Percentiles rank a stretch among this genome's conserved stretches.
These are phyloP conservation scores for Saccharomyces hybrid DNA, from an alignment of 1,139 yeast species.

Conservation along the genomic window DNA sequence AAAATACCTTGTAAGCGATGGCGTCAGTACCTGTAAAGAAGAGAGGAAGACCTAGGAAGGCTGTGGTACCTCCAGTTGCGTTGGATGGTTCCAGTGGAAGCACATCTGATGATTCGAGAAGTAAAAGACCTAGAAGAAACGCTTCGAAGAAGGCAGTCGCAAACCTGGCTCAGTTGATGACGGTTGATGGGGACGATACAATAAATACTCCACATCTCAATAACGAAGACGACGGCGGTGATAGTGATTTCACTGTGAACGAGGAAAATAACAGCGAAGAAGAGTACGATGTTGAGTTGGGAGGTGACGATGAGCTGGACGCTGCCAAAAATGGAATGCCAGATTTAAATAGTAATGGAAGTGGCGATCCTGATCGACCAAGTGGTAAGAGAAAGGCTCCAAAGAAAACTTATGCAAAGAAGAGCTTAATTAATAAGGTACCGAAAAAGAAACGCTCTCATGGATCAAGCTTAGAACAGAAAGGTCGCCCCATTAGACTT, in stretches of 20 bases:
- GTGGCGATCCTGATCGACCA: background rate
- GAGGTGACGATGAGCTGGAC: slow-evolving; percentile 14
- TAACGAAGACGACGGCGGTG: background rate
- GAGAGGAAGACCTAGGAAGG: slow-evolving; percentile 9
- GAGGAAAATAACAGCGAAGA: slow-evolving; percentile 8
- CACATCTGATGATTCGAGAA: slow-evolving; percentile 12
- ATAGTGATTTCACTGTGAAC: background rate
- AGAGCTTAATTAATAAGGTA: background rate
- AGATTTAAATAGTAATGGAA: background rate
- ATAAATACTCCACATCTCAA: slow-evolving; percentile 2
- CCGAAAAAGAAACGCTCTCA: slow-evolving; percentile 4
- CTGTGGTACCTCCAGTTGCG: background rate
- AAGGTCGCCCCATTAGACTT: slow-evolving; percentile 23
- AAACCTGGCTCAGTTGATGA: slow-evolving; percentile 8
- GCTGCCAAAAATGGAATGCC: slow-evolving; percentile 7
- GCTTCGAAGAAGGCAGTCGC: slow-evolving; percentile 4
- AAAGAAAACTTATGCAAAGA: slow-evolving; percentile 2
- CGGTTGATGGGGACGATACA: slow-evolving; percentile 5
- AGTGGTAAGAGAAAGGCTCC: slow-evolving; percentile 6
- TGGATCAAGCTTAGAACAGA: slow-evolving; percentile 13
- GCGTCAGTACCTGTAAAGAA: slow-evolving; percentile 1
- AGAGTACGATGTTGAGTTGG: slow-evolving; percentile 12
- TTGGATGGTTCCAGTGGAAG: background rate
- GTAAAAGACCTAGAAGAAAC: slow-evolving; percentile 3
- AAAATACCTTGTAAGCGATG: background rate